Base-by-base conservation (phyloP, 2,329 filamentous ascomycete species). In the Fusarium floridanum region DNA sequence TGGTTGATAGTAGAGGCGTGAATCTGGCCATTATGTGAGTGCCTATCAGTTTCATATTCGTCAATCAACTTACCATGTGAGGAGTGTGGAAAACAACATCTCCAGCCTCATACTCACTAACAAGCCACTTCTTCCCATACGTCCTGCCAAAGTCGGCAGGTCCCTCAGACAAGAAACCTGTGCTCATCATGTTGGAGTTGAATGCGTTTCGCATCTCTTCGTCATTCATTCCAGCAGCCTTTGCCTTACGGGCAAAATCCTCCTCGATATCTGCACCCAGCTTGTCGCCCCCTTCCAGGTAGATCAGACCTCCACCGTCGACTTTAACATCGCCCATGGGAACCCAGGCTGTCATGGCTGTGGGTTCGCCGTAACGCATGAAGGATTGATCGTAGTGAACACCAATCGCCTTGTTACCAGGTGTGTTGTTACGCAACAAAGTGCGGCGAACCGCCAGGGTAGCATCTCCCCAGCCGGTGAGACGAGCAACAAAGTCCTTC, bases 321-420 rank as follows among this genome's bases (percentile, higher is more conserved):
- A 90, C 63, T 22, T 84, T 82, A 5, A 90, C 79, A 75, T 90
- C 87, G 0, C 88, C 88, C 75, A 91, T 88, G 0, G 88, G 87
- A 0, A 90, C 86, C 89, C 89, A 91, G 0, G 87, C 88, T 6
- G 89, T 91, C 2, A 90, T 80, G 37, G 84, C 85, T 0, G 88
- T 89, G 1, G 87, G 86, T 64, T 90, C 88, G 1, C 89, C 89
- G 74, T 90, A 79, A 2, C 88, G 79, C 70, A 91, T 79, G 74
- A 91, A 91, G 17, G 88, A 89, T 79, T 91, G 88, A 73, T 91
- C 89, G 75, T 91, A 91, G 70, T 91, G 89, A 3, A 91, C 89
- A 1, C 89, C 89, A 66, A 90, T 91, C 0, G 88, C 88, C 74
- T 87, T 87, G 63, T 88, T 89, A 0, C 85, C 85, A 0, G 89